phyloP scores from a whole-genome alignment of 208 protist species.

The Wallacemonas sp. region DNA sequence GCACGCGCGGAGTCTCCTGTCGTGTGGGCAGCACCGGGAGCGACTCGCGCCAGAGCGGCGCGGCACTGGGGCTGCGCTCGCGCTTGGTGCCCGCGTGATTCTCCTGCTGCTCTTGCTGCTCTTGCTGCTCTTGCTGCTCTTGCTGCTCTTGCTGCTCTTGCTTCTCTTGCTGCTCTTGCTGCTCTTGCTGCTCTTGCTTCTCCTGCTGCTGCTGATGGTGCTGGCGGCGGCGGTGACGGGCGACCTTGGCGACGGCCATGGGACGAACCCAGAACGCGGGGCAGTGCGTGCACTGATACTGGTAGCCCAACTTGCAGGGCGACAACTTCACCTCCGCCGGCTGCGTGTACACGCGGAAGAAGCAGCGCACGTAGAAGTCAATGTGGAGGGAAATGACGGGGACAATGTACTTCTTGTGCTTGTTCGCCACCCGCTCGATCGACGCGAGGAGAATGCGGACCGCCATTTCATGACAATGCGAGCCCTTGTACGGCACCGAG shows the following conservation, averaged over 20 bases:
- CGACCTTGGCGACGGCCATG: conserved; percentile 59
- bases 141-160: not conserved
- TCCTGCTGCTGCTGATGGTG: conserved; percentile 16
- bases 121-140: not conserved
- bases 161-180: not conserved
- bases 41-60: not conserved
- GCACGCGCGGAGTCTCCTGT: conserved; percentile 15
- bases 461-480: conserved; percentile 95
- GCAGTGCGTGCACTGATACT: conserved; percentile 96
- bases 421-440: conserved; percentile 93
- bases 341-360: conserved; percentile 96
- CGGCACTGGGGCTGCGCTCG: not conserved
- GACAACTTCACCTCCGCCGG: conserved; percentile 89
- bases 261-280: conserved; percentile 92
- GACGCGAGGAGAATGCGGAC: conserved; percentile 96
- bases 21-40: conserved; percentile 7
- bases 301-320: conserved; percentile 85
- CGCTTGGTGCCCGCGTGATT: conserved; percentile 2
- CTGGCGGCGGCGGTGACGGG: conserved; percentile 12
- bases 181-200: no score
- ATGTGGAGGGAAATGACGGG: conserved; percentile 97
- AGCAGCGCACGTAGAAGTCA: conserved; percentile 99
- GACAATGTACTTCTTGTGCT: conserved; percentile 96
- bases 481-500: conserved; percentile 85
- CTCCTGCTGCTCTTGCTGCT: conserved; percentile 9